These are phyloP conservation scores for Voacanga thouarsii DNA, from an alignment of 257 asterid species.

Conservation along the genomic window DNA sequence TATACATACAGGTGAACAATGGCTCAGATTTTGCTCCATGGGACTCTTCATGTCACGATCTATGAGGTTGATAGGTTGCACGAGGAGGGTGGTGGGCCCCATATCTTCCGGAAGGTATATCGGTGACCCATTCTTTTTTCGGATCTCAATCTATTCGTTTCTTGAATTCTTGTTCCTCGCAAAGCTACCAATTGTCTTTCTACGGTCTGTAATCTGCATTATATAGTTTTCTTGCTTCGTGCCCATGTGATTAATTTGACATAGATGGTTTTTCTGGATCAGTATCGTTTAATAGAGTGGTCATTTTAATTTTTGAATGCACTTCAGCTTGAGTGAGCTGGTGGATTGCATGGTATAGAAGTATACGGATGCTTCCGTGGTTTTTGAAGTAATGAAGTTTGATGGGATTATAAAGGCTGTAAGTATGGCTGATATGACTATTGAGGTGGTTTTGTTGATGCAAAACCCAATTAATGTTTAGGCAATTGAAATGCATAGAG, in stretches of 20 bases:
- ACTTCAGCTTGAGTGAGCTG: background rate
- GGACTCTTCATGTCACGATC: slow-evolving; percentile 47
- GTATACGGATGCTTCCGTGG: background rate
- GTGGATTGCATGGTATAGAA: background rate
- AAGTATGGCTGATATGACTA: background rate
- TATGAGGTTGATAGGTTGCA: slow-evolving; percentile 38
- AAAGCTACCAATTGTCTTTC: background rate
- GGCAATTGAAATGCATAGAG: background rate
- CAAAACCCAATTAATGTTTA: too few species aligned
- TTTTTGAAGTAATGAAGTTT: background rate
- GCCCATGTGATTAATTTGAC: background rate
- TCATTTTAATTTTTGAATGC: background rate
- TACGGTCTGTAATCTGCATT: background rate
- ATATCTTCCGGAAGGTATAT: slow-evolving; percentile 35
- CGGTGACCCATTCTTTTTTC: background rate
- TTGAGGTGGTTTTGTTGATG: background rate
- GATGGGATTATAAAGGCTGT: background rate
- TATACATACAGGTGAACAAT: slow-evolving; percentile 24
- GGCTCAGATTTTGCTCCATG: slow-evolving; percentile 41
- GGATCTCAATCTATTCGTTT: background rate
- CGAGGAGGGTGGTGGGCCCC: slow-evolving; percentile 24
- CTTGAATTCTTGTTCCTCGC: background rate
- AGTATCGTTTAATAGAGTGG: background rate
- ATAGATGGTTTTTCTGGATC: background rate
- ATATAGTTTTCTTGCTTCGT: background rate